These are phyloP conservation scores for Eremothecium cymbalariae DNA, from an alignment of 1,139 yeast species.

Conservation along the genomic window DNA sequence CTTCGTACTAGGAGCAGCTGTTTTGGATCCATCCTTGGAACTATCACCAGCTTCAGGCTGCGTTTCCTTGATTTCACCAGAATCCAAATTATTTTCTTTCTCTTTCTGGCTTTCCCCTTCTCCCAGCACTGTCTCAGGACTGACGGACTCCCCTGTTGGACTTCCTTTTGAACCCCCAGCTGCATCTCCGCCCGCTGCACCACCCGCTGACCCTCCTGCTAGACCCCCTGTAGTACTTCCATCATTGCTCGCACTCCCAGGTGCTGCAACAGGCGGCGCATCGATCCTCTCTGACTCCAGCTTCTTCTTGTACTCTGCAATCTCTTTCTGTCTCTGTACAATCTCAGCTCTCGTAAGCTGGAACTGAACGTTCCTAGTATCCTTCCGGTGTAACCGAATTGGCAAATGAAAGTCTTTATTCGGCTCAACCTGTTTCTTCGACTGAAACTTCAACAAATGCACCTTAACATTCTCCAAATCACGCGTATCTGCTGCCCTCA, in stretches of 20 bases:
- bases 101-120: not conserved
- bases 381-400: conserved; percentile 81
- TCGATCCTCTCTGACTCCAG: conserved; percentile 19
- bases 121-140: not conserved
- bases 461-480: conserved; percentile 70
- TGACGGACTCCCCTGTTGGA: conserved; percentile 7
- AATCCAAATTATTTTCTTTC: not conserved
- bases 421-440: conserved; percentile 65
- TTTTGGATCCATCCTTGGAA: not conserved
- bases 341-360: conserved; percentile 62
- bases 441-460: conserved; percentile 76
- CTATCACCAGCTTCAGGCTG: conserved; percentile 14
- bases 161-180: conserved; percentile 4
- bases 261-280: not conserved
- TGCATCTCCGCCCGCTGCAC: conserved; percentile 6
- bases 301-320: conserved; percentile 32
- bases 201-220: conserved; percentile 7
- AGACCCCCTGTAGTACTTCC: too few relatives aligned
- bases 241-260: conserved; percentile 3
- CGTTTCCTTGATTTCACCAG: not conserved
- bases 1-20: conserved; percentile 14
- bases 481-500: conserved; percentile 64
- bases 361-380: conserved; percentile 81
- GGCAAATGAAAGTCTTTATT: conserved; percentile 66
- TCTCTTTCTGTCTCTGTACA: conserved; percentile 43